Conservation (phyloP, 345 rosid genomes). For the Schrenkiella parvula region DNA sequence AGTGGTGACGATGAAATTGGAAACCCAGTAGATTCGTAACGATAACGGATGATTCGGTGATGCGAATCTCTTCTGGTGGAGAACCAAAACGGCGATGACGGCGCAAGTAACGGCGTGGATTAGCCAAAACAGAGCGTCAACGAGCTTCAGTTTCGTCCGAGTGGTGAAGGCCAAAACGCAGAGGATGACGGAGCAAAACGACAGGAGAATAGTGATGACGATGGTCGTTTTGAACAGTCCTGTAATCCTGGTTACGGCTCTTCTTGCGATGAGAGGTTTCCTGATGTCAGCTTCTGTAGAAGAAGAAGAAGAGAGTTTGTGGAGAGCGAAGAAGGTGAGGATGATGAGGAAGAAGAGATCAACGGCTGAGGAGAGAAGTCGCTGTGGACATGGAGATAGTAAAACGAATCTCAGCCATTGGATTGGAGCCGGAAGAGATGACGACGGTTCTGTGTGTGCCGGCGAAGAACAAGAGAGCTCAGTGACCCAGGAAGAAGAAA, state of each 20-base stretch:
- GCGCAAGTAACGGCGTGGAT: slow-evolving; percentile 69
- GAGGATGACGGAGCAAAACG: slow-evolving; percentile 40
- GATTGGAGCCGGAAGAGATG: slow-evolving; percentile 42
- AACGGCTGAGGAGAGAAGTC: slow-evolving; percentile 51
- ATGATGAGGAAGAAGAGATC: slow-evolving; percentile 51
- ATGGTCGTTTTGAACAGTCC: slow-evolving; percentile 56
- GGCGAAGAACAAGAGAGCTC: slow-evolving; percentile 26
- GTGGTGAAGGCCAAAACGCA: slow-evolving; percentile 52
- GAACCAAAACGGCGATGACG: slow-evolving; percentile 51
- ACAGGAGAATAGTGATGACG: slow-evolving; percentile 39
- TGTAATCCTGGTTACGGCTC: slow-evolving; percentile 35
- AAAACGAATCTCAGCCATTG: slow-evolving; percentile 73
- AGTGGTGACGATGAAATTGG: slow-evolving; percentile 37
- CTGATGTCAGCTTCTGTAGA: slow-evolving; percentile 29
- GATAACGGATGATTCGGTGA: slow-evolving; percentile 56
- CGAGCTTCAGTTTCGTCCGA: slow-evolving; percentile 32
- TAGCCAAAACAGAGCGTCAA: slow-evolving; percentile 59
- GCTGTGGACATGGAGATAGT: slow-evolving; percentile 80
- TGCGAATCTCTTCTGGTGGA: slow-evolving; percentile 68
- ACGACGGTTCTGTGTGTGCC: not conserved
- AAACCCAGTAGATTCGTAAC: slow-evolving; percentile 64
- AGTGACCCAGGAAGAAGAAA: slow-evolving; percentile 29
- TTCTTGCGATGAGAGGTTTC: slow-evolving; percentile 59
- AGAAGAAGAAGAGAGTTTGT: slow-evolving; percentile 24
- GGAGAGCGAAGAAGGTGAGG: slow-evolving; percentile 25